A percentile compares a stretch with the other conserved stretches of the same genome.
These are phyloP conservation scores for Pezicula neosporulosa DNA, from an alignment of 2,329 filamentous ascomycete species.

Conservation along the genomic window DNA sequence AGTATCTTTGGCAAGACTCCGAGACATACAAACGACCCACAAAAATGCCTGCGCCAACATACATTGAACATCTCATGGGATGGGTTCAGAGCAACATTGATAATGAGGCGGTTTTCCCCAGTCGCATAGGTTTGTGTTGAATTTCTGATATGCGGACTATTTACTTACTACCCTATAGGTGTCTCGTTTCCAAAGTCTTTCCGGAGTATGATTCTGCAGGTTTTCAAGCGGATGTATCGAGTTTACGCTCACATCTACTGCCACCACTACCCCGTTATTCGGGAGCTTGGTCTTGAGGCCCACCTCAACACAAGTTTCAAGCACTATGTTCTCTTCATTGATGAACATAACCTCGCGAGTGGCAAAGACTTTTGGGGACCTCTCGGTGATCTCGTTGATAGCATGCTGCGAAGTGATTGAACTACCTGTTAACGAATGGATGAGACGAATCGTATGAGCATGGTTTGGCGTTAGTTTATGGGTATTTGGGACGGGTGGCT, in stretches of 20 bases:
- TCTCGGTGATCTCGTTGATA: conserved; percentile 91
- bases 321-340: conserved; percentile 97
- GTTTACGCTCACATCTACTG: conserved; percentile 99
- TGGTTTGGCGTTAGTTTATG: conserved; percentile 15
- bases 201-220: conserved; percentile 81
- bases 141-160: conserved; percentile 32
- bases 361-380: conserved; percentile 98
- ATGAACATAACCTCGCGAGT: conserved; percentile 88
- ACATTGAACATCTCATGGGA: conserved; percentile 95
- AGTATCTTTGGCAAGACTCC: conserved; percentile 98
- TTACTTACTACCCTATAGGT: conserved; percentile 42
- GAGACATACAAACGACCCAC: conserved; percentile 94
- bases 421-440: conserved; percentile 9
- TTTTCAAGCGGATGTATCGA: conserved; percentile 98
- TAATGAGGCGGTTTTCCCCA: conserved; percentile 93
- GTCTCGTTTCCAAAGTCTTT: conserved; percentile 95
- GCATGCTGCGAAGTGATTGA: conserved; percentile 86
- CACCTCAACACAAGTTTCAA: conserved; percentile 99
- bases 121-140: conserved; percentile 64
- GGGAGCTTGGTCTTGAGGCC: conserved; percentile 90
- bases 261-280: conserved; percentile 96
- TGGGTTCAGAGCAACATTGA: conserved; percentile 97
- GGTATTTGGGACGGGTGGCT: conserved; percentile 8
- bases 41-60: conserved; percentile 95
- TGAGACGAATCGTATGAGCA: conserved; percentile 11